phyloP scores from a whole-genome alignment of 225 moss, liverwort and hornwort species.

The Pseudisothecium myosuroides region DNA sequence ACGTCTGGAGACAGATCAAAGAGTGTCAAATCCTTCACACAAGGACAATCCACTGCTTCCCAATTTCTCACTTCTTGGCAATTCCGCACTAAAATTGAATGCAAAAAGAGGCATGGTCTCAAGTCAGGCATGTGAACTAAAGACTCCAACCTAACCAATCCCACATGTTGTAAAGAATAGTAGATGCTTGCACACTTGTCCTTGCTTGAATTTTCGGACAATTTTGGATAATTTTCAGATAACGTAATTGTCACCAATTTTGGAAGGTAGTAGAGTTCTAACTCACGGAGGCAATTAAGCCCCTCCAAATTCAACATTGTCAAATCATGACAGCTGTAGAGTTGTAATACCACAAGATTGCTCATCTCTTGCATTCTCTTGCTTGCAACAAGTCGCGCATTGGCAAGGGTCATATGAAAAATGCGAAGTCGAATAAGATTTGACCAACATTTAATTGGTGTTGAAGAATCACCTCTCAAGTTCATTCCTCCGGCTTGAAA shows the following conservation, averaged over 20 bases:
- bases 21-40: neutral
- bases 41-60: neutral
- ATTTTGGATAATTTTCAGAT: too few relatives aligned
- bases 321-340: neutral
- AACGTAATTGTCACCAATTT: neutral
- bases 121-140: neutral
- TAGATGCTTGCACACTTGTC: neutral
- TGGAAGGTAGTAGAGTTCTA: accelerated
- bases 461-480: neutral
- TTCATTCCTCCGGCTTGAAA: neutral
- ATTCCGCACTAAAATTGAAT: accelerated
- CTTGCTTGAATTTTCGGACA: neutral
- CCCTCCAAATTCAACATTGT: neutral
- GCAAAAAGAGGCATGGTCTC: neutral
- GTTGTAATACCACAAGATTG: neutral
- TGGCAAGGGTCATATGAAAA: too few relatives aligned
- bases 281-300: neutral
- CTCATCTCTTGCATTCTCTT: neutral
- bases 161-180: neutral
- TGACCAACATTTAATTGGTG: neutral
- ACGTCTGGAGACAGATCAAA: accelerated
- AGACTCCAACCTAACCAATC: accelerated
- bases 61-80: accelerated
- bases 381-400: neutral
- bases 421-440: neutral